phyloP scores from a whole-genome alignment of 805 yeast genomes.

The Nakazawaea laoshanensis region DNA sequence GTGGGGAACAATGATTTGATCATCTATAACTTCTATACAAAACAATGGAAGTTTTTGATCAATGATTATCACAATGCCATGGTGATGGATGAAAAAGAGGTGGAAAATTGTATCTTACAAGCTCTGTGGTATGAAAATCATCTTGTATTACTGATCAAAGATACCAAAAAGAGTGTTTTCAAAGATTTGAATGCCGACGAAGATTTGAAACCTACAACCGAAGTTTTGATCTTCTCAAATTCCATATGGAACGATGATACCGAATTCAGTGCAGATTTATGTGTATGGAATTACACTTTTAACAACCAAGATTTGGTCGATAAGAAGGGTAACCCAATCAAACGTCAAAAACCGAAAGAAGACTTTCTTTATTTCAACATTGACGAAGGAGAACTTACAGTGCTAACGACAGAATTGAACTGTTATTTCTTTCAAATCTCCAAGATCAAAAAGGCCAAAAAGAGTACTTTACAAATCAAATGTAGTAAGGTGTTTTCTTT shows the following conservation, averaged over 20 bases:
- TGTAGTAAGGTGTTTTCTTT: slow-evolving; percentile 10
- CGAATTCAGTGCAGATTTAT: slow-evolving; percentile 18
- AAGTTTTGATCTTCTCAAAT: slow-evolving; percentile 20
- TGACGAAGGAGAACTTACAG: slow-evolving; percentile 22
- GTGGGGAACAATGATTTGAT: slow-evolving; percentile 40
- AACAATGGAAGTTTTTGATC: slow-evolving; percentile 38
- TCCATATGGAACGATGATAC: slow-evolving; percentile 15
- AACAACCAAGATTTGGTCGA: slow-evolving; percentile 18
- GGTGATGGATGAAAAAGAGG: neutral
- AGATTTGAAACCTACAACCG: slow-evolving; percentile 18
- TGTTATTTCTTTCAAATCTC: slow-evolving; percentile 17
- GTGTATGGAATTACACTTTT: slow-evolving; percentile 26
- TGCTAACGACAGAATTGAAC: slow-evolving; percentile 22
- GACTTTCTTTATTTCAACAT: slow-evolving; percentile 20
- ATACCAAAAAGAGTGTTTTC: slow-evolving; percentile 10
- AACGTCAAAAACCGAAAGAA: slow-evolving; percentile 7
- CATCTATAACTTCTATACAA: slow-evolving; percentile 28
- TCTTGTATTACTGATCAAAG: slow-evolving; percentile 20
- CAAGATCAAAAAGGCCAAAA: slow-evolving; percentile 1
- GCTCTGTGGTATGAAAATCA: slow-evolving; percentile 24
- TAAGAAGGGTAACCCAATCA: slow-evolving; percentile 3
- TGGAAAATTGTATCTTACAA: slow-evolving; percentile 6
- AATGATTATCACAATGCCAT: slow-evolving; percentile 21
- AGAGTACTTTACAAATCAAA: slow-evolving; percentile 6
- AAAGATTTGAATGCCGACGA: slow-evolving; percentile 3